Base-by-base conservation (phyloP, 2,329 filamentous ascomycete species). In the Orbilia ellipsospora region DNA sequence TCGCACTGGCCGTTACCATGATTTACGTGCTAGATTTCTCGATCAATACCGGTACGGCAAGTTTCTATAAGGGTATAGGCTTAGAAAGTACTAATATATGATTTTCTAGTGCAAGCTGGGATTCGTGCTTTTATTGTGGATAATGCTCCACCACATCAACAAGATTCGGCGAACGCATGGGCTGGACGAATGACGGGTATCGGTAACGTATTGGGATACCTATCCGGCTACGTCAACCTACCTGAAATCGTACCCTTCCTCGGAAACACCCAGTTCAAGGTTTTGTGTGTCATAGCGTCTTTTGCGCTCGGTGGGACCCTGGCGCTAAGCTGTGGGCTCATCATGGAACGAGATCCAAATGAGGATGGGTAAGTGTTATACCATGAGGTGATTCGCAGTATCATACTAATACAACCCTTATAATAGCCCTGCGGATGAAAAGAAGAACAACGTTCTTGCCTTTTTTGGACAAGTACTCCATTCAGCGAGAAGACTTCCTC, bases 121-220 rank as follows among this genome's bases (percentile, higher is more conserved):
- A 92, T 97, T 80, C 88, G 94, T 78, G 93, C 94, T 23, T 96
- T 96, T 81, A 96, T 98, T 65, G 92, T 97, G 23, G 94, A 98
- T 81, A 94, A 93, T 80, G 92, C 92, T 0, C 95, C 95, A 0
- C 88, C 92, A 0, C 94, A 97, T 80, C 94, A 98, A 82, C 94
- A 98, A 83, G 94, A 97, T 82, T 87, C 90, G 44, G 94, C 94
- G 65, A 98, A 98, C 83, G 90, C 94, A 48, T 97, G 96, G 94
- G 93, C 94, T 18, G 94, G 92, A 80, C 89, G 94, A 61, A 88
- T 94, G 69, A 91, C 90, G 10, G 94, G 94, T 23, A 84, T 96
- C 54, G 95, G 94, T 36, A 97, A 97, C 81, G 97, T 98, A 65
- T 82, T 94, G 36, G 94, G 94, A 44, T 98, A 75, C 40, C 54